Evolutionary conservation across 805 yeast species (phyloP).

Genomic region (Saturnispora mendoncae): DNA sequence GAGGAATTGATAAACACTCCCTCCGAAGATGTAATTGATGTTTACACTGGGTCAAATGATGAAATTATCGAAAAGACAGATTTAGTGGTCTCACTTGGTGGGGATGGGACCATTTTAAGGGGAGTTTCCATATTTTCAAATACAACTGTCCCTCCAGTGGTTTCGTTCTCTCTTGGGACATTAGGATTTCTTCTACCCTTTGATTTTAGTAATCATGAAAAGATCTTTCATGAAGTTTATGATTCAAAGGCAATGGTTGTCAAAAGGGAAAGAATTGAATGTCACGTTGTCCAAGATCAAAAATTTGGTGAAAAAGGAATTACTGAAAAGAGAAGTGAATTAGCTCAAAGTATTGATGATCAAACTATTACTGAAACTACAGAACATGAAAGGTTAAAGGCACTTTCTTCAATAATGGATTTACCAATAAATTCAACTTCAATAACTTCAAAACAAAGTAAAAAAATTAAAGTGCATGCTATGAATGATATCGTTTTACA

Average conservation of each 20-base stretch:
- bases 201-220: conserved; percentile 53
- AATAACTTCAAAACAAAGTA: conserved; percentile 12
- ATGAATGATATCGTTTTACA: conserved; percentile 90
- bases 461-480: conserved; percentile 42
- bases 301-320: not conserved
- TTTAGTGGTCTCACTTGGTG: conserved; percentile 81
- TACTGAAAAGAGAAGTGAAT: conserved; percentile 2
- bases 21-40: conserved; percentile 5
- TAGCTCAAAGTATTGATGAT: conserved; percentile 6
- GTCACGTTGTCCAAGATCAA: conserved; percentile 43
- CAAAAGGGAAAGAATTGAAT: conserved; percentile 70
- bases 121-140: conserved; percentile 74
- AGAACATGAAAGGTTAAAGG: conserved; percentile 11
- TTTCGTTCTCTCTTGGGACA: conserved; percentile 85
- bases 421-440: conserved; percentile 15
- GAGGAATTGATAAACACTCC: conserved; percentile 43
- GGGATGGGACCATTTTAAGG: conserved; percentile 87
- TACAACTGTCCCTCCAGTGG: conserved; percentile 73
- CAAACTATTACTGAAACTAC: conserved; percentile 2
- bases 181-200: conserved; percentile 85
- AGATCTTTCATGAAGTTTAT: conserved; percentile 59
- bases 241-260: conserved; percentile 61
- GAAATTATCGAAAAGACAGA: conserved; percentile 65
- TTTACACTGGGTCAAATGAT: conserved; percentile 50
- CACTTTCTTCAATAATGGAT: conserved; percentile 12